Evolutionary conservation across 257 asterid genomes (phyloP).

Genomic region (Oldenlandia corymbosa): DNA sequence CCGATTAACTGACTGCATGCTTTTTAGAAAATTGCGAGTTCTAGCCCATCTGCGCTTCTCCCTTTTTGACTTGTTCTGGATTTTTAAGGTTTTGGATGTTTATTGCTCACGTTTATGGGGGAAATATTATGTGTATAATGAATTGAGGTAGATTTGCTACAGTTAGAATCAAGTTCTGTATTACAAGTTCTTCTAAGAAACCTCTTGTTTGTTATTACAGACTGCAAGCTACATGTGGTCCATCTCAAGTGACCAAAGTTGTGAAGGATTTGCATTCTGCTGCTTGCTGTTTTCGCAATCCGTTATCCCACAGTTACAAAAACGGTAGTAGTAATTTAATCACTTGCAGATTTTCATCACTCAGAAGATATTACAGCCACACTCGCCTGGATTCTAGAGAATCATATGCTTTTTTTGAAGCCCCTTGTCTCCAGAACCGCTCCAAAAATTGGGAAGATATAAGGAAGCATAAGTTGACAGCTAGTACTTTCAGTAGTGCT

Average conservation of each 20-base stretch:
- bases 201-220: neutral
- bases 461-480: slow-evolving; percentile 73
- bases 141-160: neutral
- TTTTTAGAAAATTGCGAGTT: no score
- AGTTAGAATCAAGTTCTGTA: neutral
- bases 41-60: no score
- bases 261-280: slow-evolving; percentile 37
- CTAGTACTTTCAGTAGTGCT: slow-evolving; percentile 74
- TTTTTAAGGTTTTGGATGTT: neutral
- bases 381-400: slow-evolving; percentile 14
- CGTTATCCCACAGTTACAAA: slow-evolving; percentile 16
- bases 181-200: neutral
- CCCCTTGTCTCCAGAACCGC: slow-evolving; percentile 50
- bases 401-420: slow-evolving; percentile 35
- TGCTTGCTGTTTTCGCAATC: slow-evolving; percentile 24
- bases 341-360: slow-evolving; percentile 15
- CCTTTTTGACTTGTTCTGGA: neutral
- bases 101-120: neutral
- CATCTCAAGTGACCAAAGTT: slow-evolving; percentile 16
- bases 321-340: slow-evolving; percentile 19
- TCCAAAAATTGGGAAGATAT: slow-evolving; percentile 84
- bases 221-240: neutral
- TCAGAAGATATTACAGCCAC: slow-evolving; percentile 27
- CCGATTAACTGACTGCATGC: no score
- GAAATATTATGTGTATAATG: neutral